phyloP scores from a whole-genome alignment of 306 rosid genomes.

The Lathyrus sativus region DNA sequence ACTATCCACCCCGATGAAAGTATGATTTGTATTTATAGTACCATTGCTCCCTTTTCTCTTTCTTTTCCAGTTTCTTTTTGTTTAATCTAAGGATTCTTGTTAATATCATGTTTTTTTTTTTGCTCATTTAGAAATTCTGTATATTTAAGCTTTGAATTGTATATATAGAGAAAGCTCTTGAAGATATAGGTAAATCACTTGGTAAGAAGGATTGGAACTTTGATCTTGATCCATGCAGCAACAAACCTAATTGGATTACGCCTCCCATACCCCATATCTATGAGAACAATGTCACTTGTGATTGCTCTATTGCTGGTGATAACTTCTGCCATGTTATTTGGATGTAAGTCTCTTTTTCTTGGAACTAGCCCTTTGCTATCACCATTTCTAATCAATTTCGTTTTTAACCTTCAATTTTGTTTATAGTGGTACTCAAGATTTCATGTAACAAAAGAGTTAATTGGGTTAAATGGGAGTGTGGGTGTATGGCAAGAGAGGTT shows the following conservation, averaged over 20 bases:
- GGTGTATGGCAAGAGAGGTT: no score
- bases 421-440: no score
- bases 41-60: no score
- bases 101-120: neutral
- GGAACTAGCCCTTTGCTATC: neutral
- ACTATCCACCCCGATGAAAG: slow-evolving; percentile 23
- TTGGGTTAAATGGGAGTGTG: neutral
- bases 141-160: neutral
- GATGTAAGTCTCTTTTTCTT: slow-evolving; percentile 8
- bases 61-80: no score
- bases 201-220: slow-evolving; percentile 56
- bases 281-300: slow-evolving; percentile 6
- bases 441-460: neutral
- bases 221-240: slow-evolving; percentile 57
- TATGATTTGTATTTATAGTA: neutral
- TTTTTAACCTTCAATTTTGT: no score
- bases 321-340: slow-evolving; percentile 25
- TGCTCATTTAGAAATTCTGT: neutral
- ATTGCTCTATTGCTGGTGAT: slow-evolving; percentile 14
- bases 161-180: slow-evolving; percentile 44
- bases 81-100: neutral
- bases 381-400: no score
- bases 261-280: neutral
- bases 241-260: slow-evolving; percentile 2
- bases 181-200: slow-evolving; percentile 44